Base-by-base conservation (phyloP, 352 stramenopile genomes). In the Phytophthora capsici region DNA sequence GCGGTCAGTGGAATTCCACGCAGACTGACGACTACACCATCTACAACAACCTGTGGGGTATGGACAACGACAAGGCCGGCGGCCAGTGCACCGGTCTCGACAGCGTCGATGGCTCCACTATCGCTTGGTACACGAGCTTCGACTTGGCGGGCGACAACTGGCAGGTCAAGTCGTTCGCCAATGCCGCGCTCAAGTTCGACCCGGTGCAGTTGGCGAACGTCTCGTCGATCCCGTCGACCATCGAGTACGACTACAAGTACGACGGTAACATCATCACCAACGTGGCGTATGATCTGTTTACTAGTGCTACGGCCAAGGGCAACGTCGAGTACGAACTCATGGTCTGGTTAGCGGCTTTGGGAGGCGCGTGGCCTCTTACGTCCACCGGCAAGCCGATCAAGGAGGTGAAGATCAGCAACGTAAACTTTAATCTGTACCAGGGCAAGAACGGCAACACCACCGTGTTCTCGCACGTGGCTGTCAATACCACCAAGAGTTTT, bases 111-210 rank as follows among this genome's bases (percentile, higher is more conserved):
- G 73, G 61, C 46, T 67, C 50, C 19, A 65, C 60, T 2, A 63
- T 81, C 34, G 57, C 69, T 7, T 81, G 73, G 69, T 65, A 76
- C 65, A 78, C 73, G 16, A 43, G 43, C 13, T 81, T 66, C 65
- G 66, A 54, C 49, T 81, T 69, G 73, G 56, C 65, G 6, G 73
- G 73, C 25, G 58, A 53, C 1, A 62, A 46, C 7, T 69, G 49
- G 40, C 66, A 75, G 45, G 73, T 78, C 57, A 80, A 80, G 58
- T 78, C 69, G 61, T 80, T 73, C n/a, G n/a, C n/a, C n/a, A n/a
- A n/a, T n/a, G n/a, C n/a, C n/a, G n/a, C n/a, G n/a, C n/a, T n/a
- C n/a, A 69, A 70, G 36, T 78, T 80, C 38, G 50, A 63, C 40
- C 61, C 62, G 1, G 48, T 64, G 28, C 69, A 70, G 62, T 22